These are phyloP conservation scores for Eustoma russellianum DNA, from an alignment of 257 asterid genomes.

Conservation along the genomic window DNA sequence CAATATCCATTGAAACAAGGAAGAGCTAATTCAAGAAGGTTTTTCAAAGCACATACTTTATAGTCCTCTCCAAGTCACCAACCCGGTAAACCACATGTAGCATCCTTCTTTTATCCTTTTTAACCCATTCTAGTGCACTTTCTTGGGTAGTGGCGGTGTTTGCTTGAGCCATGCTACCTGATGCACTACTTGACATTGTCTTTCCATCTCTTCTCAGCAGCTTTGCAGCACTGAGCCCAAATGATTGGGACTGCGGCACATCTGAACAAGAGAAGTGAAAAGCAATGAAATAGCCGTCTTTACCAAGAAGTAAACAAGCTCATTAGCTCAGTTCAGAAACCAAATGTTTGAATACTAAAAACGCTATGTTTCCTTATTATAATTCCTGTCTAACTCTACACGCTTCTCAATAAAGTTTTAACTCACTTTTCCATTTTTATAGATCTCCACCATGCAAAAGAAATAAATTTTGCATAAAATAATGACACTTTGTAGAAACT, in stretches of 20 bases:
- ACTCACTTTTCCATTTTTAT: too few relatives aligned
- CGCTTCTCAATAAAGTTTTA: too few relatives aligned
- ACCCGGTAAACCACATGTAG: constrained; percentile 98
- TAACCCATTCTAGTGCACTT: constrained; percentile 75
- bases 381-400: too few relatives aligned
- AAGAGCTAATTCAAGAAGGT: constrained; percentile 9
- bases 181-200: constrained; percentile 29
- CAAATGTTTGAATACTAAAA: not conserved
- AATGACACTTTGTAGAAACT: too few relatives aligned
- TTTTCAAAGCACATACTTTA: constrained; percentile 43
- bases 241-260: constrained; percentile 48
- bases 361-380: not conserved
- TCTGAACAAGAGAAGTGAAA: constrained; percentile 34
- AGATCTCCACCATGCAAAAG: too few relatives aligned
- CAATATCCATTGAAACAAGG: constrained; percentile 11
- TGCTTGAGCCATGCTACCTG: constrained; percentile 60
- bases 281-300: not conserved
- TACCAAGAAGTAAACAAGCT: not conserved
- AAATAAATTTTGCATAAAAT: too few relatives aligned
- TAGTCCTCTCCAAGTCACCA: constrained; percentile 96
- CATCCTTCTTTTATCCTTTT: constrained; percentile 88
- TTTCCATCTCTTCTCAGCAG: constrained; percentile 31
- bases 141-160: constrained; percentile 60
- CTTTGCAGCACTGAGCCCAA: constrained; percentile 50
- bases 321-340: constrained; percentile 8